Evolutionary conservation across 2,329 filamentous ascomycete genomes (phyloP), one percentile per base, ranked within the genome.

Genomic region (Tothia fuscella): DNA sequence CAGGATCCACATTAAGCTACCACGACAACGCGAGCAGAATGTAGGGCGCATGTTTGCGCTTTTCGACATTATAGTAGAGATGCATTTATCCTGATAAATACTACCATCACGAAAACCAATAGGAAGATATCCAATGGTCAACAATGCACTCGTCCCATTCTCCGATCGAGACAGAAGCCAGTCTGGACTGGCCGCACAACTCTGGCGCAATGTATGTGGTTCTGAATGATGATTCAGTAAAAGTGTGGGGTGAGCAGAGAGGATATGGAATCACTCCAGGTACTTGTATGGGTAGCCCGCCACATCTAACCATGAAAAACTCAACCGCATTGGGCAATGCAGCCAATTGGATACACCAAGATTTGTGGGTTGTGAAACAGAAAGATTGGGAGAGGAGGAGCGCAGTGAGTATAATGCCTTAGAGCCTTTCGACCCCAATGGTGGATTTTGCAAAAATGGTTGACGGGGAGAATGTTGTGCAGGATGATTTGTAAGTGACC

Each of bases 401-500:
- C 6, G 58, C 59, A 6, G 54, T 54, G 52, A 60, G 1, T 57
- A 60, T 38, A 64, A 62, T 35, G 47, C 51, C 21, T 57, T 58
- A 31, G 48, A 59, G 10, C 60, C 59, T 14, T 51, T 54, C 33
- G 60, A 64, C 43, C 65, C 65, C n/a, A 6, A 58, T 62, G 38
- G 57, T 67, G 14, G 60, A 68, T 49, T 70, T 70, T 45, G 43
- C 47, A 37, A 57, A 61, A 37, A 64, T 65, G 50, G 62, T 68
- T 41, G 49, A 70, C 45, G 60, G 57, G 34, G 63, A 70, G 49
- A 55, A 47, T 7, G 50, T 68, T 3, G 49, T 54, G 30, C 59
- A 69, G 42, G 62, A 67, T 50, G 66, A 68, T 42, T 44, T 70
- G 10, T 70, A n/a, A n/a, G n/a, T n/a, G n/a, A n/a, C n/a, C n/a